phyloP scores from a whole-genome alignment of 106 monocot genomes.

The Alisma plantagoaquatica region DNA sequence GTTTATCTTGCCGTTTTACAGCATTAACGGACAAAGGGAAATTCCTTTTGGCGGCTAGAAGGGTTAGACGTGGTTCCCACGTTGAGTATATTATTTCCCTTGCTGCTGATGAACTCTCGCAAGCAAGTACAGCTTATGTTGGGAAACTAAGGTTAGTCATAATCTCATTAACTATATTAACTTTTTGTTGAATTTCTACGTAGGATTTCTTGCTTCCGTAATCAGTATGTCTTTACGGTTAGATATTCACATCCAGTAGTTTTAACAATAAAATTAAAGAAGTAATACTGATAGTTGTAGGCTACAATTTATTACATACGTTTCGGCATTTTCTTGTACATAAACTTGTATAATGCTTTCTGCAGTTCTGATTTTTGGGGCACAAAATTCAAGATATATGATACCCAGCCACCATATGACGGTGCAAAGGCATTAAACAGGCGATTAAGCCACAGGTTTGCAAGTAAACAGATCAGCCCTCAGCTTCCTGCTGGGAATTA shows the following conservation, averaged over 20 bases:
- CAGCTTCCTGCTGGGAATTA: constrained; percentile 46
- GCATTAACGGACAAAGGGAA: constrained; percentile 68
- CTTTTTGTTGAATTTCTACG: not conserved
- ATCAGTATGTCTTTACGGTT: not conserved
- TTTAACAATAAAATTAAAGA: no score
- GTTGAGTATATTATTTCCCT: constrained; percentile 68
- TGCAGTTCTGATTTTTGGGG: constrained; percentile 87
- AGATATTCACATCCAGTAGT: no score
- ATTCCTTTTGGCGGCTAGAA: constrained; percentile 79
- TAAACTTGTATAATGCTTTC: not conserved
- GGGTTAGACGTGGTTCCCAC: constrained; percentile 44
- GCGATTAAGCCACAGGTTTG: constrained; percentile 32
- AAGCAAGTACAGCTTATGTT: constrained; percentile 54
- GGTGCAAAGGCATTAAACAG: constrained; percentile 50
- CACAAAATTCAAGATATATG: constrained; percentile 66
- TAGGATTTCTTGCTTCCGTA: not conserved
- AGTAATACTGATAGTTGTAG: no score
- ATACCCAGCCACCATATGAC: constrained; percentile 46
- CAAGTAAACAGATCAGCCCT: constrained; percentile 60
- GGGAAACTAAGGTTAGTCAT: constrained; percentile 69
- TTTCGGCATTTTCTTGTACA: no score
- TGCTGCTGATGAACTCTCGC: constrained; percentile 63
- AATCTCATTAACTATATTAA: no score
- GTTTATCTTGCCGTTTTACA: constrained; percentile 24
- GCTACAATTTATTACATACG: no score